phyloP scores from a whole-genome alignment of 2,329 filamentous ascomycete genomes.

The Talaromyces verruculosus region DNA sequence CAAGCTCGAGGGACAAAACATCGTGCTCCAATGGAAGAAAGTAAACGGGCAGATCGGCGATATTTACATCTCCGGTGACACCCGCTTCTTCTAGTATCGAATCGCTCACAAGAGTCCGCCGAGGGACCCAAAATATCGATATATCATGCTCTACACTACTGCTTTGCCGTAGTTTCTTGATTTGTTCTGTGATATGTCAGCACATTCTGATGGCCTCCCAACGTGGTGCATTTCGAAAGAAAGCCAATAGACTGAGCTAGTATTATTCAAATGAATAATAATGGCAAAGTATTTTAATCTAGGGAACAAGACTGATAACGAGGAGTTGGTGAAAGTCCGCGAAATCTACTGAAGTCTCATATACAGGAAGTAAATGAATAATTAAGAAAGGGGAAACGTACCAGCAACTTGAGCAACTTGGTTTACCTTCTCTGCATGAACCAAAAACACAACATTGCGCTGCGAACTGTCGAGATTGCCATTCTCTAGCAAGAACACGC shows the following conservation, averaged over 20 bases:
- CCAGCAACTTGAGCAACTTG: slow-evolving; percentile 85
- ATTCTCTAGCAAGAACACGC: slow-evolving; percentile 96
- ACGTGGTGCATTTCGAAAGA: slow-evolving; percentile 38
- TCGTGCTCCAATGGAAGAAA: slow-evolving; percentile 93
- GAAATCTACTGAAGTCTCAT: slow-evolving; percentile 61
- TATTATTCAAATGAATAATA: slow-evolving; percentile 18
- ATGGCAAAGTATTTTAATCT: slow-evolving; percentile 36
- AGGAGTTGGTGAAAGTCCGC: slow-evolving; percentile 55
- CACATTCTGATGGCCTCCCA: slow-evolving; percentile 56
- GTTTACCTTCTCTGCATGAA: slow-evolving; percentile 81
- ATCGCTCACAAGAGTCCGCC: slow-evolving; percentile 87
- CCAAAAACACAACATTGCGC: slow-evolving; percentile 91
- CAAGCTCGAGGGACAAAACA: slow-evolving; percentile 84
- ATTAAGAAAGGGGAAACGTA: slow-evolving; percentile 51
- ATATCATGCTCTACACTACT: slow-evolving; percentile 92
- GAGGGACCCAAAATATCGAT: slow-evolving; percentile 92
- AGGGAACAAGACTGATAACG: slow-evolving; percentile 59
- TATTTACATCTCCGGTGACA: slow-evolving; percentile 86
- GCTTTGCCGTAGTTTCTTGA: slow-evolving; percentile 83
- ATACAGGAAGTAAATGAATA: neutral
- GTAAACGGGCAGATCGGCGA: slow-evolving; percentile 80
- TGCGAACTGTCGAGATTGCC: slow-evolving; percentile 92
- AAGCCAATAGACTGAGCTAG: slow-evolving; percentile 47
- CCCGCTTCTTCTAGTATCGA: slow-evolving; percentile 89
- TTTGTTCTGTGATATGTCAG: slow-evolving; percentile 73